Evolutionary conservation across 2,329 filamentous ascomycete species (phyloP), one percentile per base, ranked within the genome.

Genomic region (Reticulascus tulasneorum): DNA sequence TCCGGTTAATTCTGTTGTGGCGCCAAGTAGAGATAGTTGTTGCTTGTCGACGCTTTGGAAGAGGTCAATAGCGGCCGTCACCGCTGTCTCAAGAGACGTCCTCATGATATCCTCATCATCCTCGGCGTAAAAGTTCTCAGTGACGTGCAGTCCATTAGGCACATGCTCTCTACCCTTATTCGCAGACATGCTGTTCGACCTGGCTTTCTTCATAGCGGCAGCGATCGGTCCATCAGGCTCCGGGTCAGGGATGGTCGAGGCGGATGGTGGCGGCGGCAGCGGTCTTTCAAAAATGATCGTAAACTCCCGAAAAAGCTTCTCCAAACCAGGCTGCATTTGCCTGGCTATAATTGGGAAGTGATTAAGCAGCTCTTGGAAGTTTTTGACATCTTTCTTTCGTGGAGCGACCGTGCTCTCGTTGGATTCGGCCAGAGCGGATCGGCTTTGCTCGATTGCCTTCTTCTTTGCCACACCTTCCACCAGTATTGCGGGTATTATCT

Each of bases 1-100:
- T 0, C 93, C 91, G 0, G 93, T 97, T 33, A 98, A 66, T 55
- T 96, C 89, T 3, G 94, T 98, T 2, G 89, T 95, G 5, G 90
- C 86, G 13, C 90, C 93, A 5, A 98, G 72, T 23, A 94, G 73
- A 4, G 91, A 96, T 19, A 98, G 69, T 52, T 97, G 93, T 52
- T 94, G 87, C 58, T 95, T 95, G 57, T 98, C 93, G 6, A 98
- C 91, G 41, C 82, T 82, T 52, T 97, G 91, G 48, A 98, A 98
- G 2, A 97, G 73, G 53, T 98, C 93, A 47, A 98, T 97, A 1
- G 90, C 93, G 9, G 86, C 79, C 9, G 88, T 95, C 9, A 98
- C 86, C 2, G 91, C 90, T 2, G 86, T 94, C 62, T 98, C 93
- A 11, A 97, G 67, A 12, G 89, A 88, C 16, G 82, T 82, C 37